Percentiles rank a stretch among this genome's conserved stretches.
Evolutionary conservation across 2,329 filamentous ascomycete genomes (phyloP).

Genomic region (Exutisphaerella laricina): DNA sequence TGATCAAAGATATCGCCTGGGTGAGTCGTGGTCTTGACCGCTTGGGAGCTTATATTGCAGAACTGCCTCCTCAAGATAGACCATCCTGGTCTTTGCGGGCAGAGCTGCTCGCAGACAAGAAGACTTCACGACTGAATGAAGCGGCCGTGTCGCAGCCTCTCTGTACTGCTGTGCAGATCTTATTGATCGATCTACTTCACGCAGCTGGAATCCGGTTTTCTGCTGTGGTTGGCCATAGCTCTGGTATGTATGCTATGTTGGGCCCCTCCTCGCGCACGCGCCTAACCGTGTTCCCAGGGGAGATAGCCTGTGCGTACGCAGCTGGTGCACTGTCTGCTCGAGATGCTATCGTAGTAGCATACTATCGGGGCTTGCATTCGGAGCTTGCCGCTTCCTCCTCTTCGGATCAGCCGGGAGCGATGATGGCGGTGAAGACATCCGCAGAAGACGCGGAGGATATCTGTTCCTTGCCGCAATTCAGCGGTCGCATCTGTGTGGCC

Average conservation of each 20-base stretch:
- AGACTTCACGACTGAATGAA: slow-evolving; percentile 17
- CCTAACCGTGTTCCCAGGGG: too few relatives aligned
- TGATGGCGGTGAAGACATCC: slow-evolving; percentile 15
- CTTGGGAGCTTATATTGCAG: slow-evolving; percentile 11
- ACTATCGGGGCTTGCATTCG: slow-evolving; percentile 23
- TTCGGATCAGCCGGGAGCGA: slow-evolving; percentile 7
- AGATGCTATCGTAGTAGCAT: slow-evolving; percentile 20
- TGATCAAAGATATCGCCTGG: slow-evolving; percentile 18
- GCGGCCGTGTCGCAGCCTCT: slow-evolving; percentile 48
- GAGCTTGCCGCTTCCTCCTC: slow-evolving; percentile 7
- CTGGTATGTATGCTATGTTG: too few relatives aligned
- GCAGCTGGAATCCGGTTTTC: slow-evolving; percentile 21
- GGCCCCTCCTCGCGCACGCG: too few relatives aligned
- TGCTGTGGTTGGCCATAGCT: slow-evolving; percentile 32
- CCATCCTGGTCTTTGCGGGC: slow-evolving; percentile 28
- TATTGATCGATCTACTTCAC: slow-evolving; percentile 39
- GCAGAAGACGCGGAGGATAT: slow-evolving; percentile 8
- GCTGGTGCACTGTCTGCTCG: slow-evolving; percentile 22
- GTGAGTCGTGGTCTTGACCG: slow-evolving; percentile 14
- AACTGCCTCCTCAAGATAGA: slow-evolving; percentile 9
- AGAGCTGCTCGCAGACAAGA: slow-evolving; percentile 44
- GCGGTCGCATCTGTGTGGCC: slow-evolving; percentile 17
- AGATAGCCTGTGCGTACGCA: slow-evolving; percentile 33
- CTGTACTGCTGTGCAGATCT: slow-evolving; percentile 53
- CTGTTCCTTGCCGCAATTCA: slow-evolving; percentile 1